phyloP scores from a whole-genome alignment of 2,329 filamentous ascomycete genomes.

The Talaromyces sp. region DNA sequence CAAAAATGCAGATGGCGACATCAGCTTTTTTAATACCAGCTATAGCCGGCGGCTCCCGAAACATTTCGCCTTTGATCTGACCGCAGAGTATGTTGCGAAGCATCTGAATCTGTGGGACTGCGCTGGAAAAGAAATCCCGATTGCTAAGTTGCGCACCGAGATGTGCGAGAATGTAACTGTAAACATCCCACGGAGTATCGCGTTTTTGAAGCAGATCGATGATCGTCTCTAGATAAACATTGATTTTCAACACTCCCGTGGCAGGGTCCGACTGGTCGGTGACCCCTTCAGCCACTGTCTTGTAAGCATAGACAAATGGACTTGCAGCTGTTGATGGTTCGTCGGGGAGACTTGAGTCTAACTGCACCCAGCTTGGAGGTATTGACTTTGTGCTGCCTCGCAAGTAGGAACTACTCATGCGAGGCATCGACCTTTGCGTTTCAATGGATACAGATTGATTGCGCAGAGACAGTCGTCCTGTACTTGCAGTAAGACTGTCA shows the following conservation, averaged over 20 bases:
- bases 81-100: slow-evolving; percentile 76
- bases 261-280: slow-evolving; percentile 28
- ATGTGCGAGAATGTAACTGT: slow-evolving; percentile 84
- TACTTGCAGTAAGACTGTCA: slow-evolving; percentile 28
- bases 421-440: slow-evolving; percentile 32
- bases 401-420: slow-evolving; percentile 32
- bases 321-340: slow-evolving; percentile 50
- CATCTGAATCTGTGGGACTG: slow-evolving; percentile 70
- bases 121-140: slow-evolving; percentile 74
- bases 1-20: slow-evolving; percentile 82
- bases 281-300: slow-evolving; percentile 26
- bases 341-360: slow-evolving; percentile 54
- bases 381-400: slow-evolving; percentile 35
- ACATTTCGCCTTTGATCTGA: slow-evolving; percentile 71
- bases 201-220: slow-evolving; percentile 66
- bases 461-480: slow-evolving; percentile 31
- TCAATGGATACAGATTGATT: slow-evolving; percentile 27
- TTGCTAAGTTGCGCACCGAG: slow-evolving; percentile 86
- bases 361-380: slow-evolving; percentile 56
- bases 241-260: slow-evolving; percentile 54
- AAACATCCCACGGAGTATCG: slow-evolving; percentile 83
- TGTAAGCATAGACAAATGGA: slow-evolving; percentile 50
- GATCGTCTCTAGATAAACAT: slow-evolving; percentile 72
- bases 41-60: slow-evolving; percentile 75
- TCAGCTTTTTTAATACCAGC: slow-evolving; percentile 81